phyloP scores from a whole-genome alignment of 2,329 filamentous ascomycete species.

The Clonostachys sp. region DNA sequence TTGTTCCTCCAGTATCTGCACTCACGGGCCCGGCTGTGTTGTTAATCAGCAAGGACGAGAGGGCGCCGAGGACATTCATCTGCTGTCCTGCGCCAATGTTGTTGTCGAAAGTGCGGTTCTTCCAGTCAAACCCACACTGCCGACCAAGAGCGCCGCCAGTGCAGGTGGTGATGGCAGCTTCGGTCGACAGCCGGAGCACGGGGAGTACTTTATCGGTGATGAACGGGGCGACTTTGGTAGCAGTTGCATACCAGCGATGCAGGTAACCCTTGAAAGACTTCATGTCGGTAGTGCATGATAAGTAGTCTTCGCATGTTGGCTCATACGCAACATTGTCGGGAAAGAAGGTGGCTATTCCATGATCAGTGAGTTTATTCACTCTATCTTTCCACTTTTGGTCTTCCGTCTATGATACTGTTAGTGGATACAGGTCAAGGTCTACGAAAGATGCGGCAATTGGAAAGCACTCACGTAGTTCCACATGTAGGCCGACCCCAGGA shows the following conservation, averaged over 20 bases:
- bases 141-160: slow-evolving; percentile 51
- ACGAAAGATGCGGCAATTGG: background rate
- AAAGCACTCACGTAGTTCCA: slow-evolving; percentile 47
- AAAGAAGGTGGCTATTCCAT: slow-evolving; percentile 44
- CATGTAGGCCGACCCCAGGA: slow-evolving; percentile 58
- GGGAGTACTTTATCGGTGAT: slow-evolving; percentile 50
- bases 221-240: slow-evolving; percentile 58
- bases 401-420: slow-evolving; percentile 11
- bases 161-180: slow-evolving; percentile 58
- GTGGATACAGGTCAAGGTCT: background rate
- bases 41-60: slow-evolving; percentile 41
- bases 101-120: slow-evolving; percentile 35
- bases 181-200: slow-evolving; percentile 51
- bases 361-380: slow-evolving; percentile 31
- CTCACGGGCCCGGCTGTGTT: slow-evolving; percentile 29
- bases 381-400: slow-evolving; percentile 51
- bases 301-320: slow-evolving; percentile 50
- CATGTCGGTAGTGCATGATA: slow-evolving; percentile 67
- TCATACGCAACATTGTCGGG: slow-evolving; percentile 53
- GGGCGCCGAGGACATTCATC: slow-evolving; percentile 47
- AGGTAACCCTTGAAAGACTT: slow-evolving; percentile 68
- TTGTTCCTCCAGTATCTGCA: slow-evolving; percentile 41
- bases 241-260: slow-evolving; percentile 58
- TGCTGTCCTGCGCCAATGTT: slow-evolving; percentile 49
- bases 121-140: slow-evolving; percentile 63